Evolutionary conservation across 2,329 filamentous ascomycete genomes (phyloP), one percentile per base, ranked within the genome.

Genomic region (Epichloe glyceriae): DNA sequence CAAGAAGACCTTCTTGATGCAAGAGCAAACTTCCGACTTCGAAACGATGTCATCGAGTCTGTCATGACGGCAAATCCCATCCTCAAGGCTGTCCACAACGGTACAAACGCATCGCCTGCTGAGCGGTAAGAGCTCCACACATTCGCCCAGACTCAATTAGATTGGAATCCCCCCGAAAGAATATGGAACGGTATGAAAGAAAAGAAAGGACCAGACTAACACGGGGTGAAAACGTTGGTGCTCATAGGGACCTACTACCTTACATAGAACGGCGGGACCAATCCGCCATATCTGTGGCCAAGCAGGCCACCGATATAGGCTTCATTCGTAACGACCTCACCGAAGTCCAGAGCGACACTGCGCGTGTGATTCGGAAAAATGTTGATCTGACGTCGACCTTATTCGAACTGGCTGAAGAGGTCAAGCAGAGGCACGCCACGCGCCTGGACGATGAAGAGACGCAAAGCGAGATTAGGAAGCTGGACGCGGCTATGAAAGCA

Each of bases 51-150:
- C 20, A 73, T 83, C 20, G 80, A 85, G 54, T 80, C 76, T 45
- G 80, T 87, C 49, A 67, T 93, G 56, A 79, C 80, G 57, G 82
- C 82, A 51, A 84, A 88, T 59, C 87, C 88, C 7, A 81, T 86
- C 40, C 70, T 94, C 52, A 87, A 86, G 60, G 84, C 88, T 6
- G 80, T 91, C 39, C 86, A 94, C 63, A 71, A 78, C 53, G 81
- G 81, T 42, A 78, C 76, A 12, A 74, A 79, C 53, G 76, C 80
- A 17, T 78, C 80, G 2, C 77, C 79, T 43, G 72, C 82, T 49
- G 86, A 93, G 67, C 78, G 80, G 86, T 87, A 73, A 39, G 65
- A 54, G 15, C 26, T 22, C 33, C 19, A 6, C 33, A 14, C 11
- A 19, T 22, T 33, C 19, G n/a, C 30, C 30, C 17, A 19, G n/a